Evolutionary conservation across 192 early-diverging fungal genomes (phyloP).

Genomic region (Radiomyces spectabilis): DNA sequence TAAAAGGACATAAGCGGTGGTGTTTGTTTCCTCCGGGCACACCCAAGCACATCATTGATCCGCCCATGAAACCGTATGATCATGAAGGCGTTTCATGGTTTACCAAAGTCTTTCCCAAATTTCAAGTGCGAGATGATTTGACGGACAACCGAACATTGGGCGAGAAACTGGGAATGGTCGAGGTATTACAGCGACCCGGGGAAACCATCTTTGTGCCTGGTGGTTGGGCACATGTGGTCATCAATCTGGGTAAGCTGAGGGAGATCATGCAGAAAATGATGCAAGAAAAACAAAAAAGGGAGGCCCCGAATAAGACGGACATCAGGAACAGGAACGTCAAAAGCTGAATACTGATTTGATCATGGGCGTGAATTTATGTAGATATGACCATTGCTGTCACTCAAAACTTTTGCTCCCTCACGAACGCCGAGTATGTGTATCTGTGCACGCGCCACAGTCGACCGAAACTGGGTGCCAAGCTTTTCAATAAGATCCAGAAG

Average conservation of each 20-base stretch:
- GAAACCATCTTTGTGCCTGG: constrained; percentile 80
- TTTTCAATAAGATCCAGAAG: constrained; percentile 30
- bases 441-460: constrained; percentile 49
- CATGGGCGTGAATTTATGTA: constrained; percentile 2
- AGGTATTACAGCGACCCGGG: constrained; percentile 63
- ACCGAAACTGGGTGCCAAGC: constrained; percentile 43
- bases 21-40: constrained; percentile 67
- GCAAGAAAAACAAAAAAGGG: not conserved
- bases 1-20: constrained; percentile 72
- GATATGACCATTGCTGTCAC: constrained; percentile 74
- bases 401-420: constrained; percentile 68
- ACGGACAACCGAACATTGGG: constrained; percentile 36
- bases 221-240: constrained; percentile 75
- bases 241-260: constrained; percentile 55
- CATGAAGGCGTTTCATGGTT: constrained; percentile 75
- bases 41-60: constrained; percentile 48
- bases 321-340: not conserved
- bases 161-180: constrained; percentile 56
- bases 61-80: constrained; percentile 51
- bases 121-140: constrained; percentile 21
- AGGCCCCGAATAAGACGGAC: too few relatives aligned
- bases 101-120: constrained; percentile 46
- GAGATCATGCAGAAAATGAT: not conserved
- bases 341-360: not conserved
- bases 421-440: constrained; percentile 63